A percentile compares a stretch with the other conserved stretches of the same genome.
phyloP scores from a whole-genome alignment of 1,284 basidiomycete species.

The Naganishia cerealis region DNA sequence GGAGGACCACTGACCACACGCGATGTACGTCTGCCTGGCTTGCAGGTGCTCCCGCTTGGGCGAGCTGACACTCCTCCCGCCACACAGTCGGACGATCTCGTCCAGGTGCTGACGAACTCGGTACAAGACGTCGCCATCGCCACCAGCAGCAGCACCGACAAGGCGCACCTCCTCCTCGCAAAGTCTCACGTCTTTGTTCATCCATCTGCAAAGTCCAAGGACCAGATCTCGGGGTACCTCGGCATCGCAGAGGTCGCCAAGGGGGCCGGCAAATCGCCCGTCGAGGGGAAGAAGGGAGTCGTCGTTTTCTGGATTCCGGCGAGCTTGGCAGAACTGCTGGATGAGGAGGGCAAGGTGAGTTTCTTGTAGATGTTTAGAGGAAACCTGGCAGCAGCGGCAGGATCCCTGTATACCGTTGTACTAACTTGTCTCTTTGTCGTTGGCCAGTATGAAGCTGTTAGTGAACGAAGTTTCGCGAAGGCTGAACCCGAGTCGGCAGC shows the following conservation, averaged over 20 bases:
- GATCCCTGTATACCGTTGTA: not conserved
- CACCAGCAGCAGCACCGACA: conserved; percentile 2
- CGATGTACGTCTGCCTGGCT: conserved; percentile 1
- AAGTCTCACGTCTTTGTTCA: conserved; percentile 93
- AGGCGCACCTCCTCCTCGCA: conserved; percentile 67
- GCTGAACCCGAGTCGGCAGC: not conserved
- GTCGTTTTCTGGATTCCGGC: conserved; percentile 52
- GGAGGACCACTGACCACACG: conserved; percentile 14
- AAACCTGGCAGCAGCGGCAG: not conserved
- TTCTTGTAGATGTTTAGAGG: not conserved
- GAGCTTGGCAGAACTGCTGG: conserved; percentile 48
- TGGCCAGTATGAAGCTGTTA: conserved; percentile 23
- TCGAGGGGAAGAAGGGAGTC: conserved; percentile 29
- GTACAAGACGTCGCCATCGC: conserved; percentile 3
- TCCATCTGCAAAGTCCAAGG: conserved; percentile 82
- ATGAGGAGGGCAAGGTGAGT: conserved; percentile 42
- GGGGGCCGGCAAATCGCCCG: not conserved
- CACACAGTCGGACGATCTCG: conserved; percentile 26
- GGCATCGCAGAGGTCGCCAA: conserved; percentile 68
- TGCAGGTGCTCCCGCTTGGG: not conserved
- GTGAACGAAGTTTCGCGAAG: conserved; percentile 9
- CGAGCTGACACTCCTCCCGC: not conserved
- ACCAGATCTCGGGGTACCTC: conserved; percentile 91
- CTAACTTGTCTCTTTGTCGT: not conserved
- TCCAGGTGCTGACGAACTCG: conserved; percentile 16